phyloP scores from a whole-genome alignment of 176 grass and related monocot species.

The Phragmites australis region DNA sequence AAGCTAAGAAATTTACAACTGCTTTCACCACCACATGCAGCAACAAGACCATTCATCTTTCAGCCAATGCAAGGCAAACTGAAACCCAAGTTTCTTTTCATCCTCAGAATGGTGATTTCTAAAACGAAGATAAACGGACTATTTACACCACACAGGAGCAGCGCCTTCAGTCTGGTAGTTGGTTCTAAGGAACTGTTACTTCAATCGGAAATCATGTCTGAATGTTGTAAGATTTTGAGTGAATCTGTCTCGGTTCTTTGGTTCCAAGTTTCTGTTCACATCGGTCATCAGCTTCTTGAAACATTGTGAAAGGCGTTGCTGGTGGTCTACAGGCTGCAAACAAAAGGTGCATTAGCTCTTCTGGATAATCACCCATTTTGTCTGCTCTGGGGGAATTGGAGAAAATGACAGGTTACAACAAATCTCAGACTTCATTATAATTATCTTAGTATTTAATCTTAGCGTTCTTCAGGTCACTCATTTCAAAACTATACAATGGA shows the following conservation, averaged over 20 bases:
- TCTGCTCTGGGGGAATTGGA: not conserved
- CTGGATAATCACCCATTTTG: not conserved
- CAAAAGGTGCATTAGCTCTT: constrained; percentile 25
- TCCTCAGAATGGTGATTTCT: constrained; percentile 26
- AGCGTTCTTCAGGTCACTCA: not conserved
- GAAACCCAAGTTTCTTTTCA: not conserved
- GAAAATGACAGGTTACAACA: not conserved
- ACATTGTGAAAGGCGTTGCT: constrained; percentile 83
- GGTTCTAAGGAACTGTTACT: constrained; percentile 47
- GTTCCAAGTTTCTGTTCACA: constrained; percentile 89
- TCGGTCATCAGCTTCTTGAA: constrained; percentile 96
- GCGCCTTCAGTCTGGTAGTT: constrained; percentile 34
- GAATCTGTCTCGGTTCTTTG: constrained; percentile 96
- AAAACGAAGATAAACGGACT: constrained; percentile 36
- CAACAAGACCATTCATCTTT: constrained; percentile 41
- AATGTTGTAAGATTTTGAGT: constrained; percentile 97
- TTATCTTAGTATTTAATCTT: not conserved
- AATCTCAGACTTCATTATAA: not conserved
- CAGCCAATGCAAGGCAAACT: constrained; percentile 37
- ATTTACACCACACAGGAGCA: constrained; percentile 54
- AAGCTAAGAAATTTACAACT: constrained; percentile 48
- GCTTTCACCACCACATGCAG: constrained; percentile 37
- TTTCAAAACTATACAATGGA: constrained; percentile 6
- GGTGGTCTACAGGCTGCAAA: constrained; percentile 80
- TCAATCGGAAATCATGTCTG: constrained; percentile 83